Evolutionary conservation across 2,329 filamentous ascomycete genomes (phyloP).

Genomic region (Nannizzia gypsea): DNA sequence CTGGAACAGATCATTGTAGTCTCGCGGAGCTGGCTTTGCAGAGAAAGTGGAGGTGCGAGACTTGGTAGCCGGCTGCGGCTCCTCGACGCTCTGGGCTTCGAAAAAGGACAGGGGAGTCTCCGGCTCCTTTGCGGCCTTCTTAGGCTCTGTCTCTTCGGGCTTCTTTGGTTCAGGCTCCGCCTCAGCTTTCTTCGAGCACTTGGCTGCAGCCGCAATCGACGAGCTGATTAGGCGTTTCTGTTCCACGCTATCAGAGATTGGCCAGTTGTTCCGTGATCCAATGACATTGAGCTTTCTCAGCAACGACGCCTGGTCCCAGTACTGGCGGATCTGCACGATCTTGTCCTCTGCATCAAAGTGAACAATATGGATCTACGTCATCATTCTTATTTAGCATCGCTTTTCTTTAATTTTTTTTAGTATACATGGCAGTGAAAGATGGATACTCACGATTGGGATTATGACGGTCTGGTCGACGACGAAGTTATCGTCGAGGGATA

Average conservation of each 20-base stretch:
- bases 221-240: conserved; percentile 65
- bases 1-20: conserved; percentile 57
- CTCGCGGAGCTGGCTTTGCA: conserved; percentile 57
- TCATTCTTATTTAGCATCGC: background rate
- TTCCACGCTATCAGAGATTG: conserved; percentile 75
- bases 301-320: conserved; percentile 90
- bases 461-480: conserved; percentile 67
- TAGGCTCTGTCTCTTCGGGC: conserved; percentile 12
- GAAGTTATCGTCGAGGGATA: conserved; percentile 88
- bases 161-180: conserved; percentile 9
- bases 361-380: conserved; percentile 69
- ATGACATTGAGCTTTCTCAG: conserved; percentile 92
- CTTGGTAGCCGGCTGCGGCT: conserved; percentile 45
- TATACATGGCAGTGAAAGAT: too few relatives aligned
- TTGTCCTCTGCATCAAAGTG: conserved; percentile 64
- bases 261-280: conserved; percentile 85
- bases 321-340: conserved; percentile 76
- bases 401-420: background rate
- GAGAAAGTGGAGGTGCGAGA: conserved; percentile 43
- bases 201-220: conserved; percentile 23
- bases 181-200: background rate
- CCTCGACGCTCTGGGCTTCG: conserved; percentile 47
- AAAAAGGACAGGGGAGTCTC: conserved; percentile 61
- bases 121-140: conserved; percentile 23
- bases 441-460: conserved; percentile 71